Base-by-base conservation (phyloP, 257 asterid species). In the Salvia miltiorrhiza region DNA sequence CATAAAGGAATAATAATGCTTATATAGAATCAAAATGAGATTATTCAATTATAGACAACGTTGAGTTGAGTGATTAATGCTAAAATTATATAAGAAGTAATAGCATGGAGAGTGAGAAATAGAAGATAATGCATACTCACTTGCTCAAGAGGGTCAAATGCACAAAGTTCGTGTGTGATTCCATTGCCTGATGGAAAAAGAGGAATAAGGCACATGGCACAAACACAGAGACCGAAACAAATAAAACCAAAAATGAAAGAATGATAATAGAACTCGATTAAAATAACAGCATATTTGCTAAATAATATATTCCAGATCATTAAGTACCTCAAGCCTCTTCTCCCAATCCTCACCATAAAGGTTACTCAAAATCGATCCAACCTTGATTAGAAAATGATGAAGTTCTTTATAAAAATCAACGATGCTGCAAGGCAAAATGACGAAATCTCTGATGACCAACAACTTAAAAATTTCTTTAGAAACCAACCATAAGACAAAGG, bases 401-500 rank as follows among this genome's bases (percentile, higher is more conserved):
- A 93, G 88, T 78, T 93, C 98, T 76, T 86, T 90, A 82, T 85
- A 90, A 73, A 93, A 93, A 67, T 90, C 98, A 70, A 72, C 71
- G 41, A 88, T 57, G 77, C 98, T 93, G 90, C 68, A 80, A 63
- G 73, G 62, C 39, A 65, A 19, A 48, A 63, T 23, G 44, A 9
- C 21, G 70, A 56, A 73, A 28, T 39, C 12, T n/a, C 43, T 9
- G 26, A 71, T 32, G 7, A 73, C 74, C 47, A 7, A 44, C 37
- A 62, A 62, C 23, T n/a, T 24, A 61, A 49, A 53, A 68, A 30
- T 30, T 59, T 55, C 41, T 60, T n/a, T 14, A 63, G 33, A 13
- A 33, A 35, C 24, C 54, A 55, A 55, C 44, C 30, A 71, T 60
- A 57, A n/a, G 28, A 60, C 57, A 39, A 56, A 67, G 61, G 23